These are phyloP conservation scores for Aspergillus sergii DNA, from an alignment of 2,329 filamentous ascomycete species.

Conservation along the genomic window DNA sequence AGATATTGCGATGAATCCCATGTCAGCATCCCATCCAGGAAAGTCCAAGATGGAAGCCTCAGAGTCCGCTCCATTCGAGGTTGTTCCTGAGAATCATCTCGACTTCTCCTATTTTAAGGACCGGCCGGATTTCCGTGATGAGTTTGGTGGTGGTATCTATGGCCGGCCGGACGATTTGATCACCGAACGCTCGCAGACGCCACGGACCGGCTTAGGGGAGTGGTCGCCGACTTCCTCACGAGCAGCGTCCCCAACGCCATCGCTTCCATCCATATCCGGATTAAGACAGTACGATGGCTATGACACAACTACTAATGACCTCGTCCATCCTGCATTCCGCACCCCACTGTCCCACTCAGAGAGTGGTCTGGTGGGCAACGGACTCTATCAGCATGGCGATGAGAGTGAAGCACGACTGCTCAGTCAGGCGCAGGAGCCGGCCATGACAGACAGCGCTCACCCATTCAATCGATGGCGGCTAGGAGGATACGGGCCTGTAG, in stretches of 20 bases:
- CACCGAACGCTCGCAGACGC: slow-evolving; percentile 48
- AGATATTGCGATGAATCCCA: slow-evolving; percentile 78
- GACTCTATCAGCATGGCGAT: slow-evolving; percentile 39
- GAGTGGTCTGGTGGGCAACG: slow-evolving; percentile 23
- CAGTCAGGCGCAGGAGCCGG: slow-evolving; percentile 38
- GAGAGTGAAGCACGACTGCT: slow-evolving; percentile 45
- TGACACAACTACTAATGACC: slow-evolving; percentile 24
- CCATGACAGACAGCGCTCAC: slow-evolving; percentile 20
- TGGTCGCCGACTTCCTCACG: slow-evolving; percentile 45
- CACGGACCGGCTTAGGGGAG: slow-evolving; percentile 39
- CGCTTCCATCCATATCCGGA: slow-evolving; percentile 30
- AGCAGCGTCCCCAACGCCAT: slow-evolving; percentile 45
- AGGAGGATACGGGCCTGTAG: slow-evolving; percentile 41
- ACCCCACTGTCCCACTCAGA: slow-evolving; percentile 29
- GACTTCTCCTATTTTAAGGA: slow-evolving; percentile 94
- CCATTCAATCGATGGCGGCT: slow-evolving; percentile 39
- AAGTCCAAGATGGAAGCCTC: slow-evolving; percentile 43
- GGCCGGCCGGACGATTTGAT: slow-evolving; percentile 49
- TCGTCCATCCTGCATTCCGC: slow-evolving; percentile 42
- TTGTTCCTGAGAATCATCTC: slow-evolving; percentile 81
- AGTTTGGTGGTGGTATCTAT: slow-evolving; percentile 73
- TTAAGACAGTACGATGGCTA: slow-evolving; percentile 31
- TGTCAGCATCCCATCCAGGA: slow-evolving; percentile 64
- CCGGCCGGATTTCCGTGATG: slow-evolving; percentile 81
- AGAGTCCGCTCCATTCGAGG: slow-evolving; percentile 75